Evolutionary conservation across 345 rosid species (phyloP).

Genomic region (Linum tenue): DNA sequence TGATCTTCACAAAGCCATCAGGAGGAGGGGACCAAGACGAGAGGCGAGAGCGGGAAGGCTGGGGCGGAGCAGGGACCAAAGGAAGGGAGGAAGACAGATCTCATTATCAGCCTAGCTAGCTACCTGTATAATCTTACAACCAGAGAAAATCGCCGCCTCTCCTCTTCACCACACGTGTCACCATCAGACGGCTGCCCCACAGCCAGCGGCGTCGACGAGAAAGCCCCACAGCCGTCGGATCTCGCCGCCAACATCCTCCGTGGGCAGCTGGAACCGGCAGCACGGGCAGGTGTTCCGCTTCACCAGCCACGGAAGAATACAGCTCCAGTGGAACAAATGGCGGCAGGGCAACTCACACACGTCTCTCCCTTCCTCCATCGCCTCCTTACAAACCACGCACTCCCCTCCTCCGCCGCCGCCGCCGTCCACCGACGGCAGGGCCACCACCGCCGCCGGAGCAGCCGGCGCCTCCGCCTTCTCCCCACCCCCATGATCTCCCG

Average conservation of each 20-base stretch:
- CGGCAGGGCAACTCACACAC: conserved; percentile 81
- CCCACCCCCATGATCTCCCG: conserved; percentile 26
- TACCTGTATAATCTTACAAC: too few species aligned
- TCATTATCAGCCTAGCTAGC: too few species aligned
- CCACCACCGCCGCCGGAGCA: conserved; percentile 52
- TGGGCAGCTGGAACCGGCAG: conserved; percentile 80
- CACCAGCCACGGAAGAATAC: conserved; percentile 73
- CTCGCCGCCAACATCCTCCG: conserved; percentile 70
- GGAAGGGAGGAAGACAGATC: too few species aligned
- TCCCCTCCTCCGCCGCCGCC: conserved; percentile 26
- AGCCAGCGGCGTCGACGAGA: conserved; percentile 28
- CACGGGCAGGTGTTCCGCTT: conserved; percentile 84
- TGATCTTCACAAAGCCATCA: too few species aligned
- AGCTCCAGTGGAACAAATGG: conserved; percentile 85
- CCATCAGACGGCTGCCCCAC: conserved; percentile 9
- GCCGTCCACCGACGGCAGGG: conserved; percentile 54
- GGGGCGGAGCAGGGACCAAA: too few species aligned
- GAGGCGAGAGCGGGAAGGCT: too few species aligned
- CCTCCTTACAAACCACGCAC: conserved; percentile 81
- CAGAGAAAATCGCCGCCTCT: too few species aligned
- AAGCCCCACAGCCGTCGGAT: conserved; percentile 73
- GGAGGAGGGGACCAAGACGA: too few species aligned
- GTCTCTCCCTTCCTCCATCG: conserved; percentile 66
- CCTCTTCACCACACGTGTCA: conserved; percentile 11
- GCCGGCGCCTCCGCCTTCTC: conserved; percentile 38